Percentiles rank a stretch among this genome's conserved stretches.
Conservation (phyloP, 2,329 filamentous ascomycete genomes). For the Aspergillus brunneoviolaceus region DNA sequence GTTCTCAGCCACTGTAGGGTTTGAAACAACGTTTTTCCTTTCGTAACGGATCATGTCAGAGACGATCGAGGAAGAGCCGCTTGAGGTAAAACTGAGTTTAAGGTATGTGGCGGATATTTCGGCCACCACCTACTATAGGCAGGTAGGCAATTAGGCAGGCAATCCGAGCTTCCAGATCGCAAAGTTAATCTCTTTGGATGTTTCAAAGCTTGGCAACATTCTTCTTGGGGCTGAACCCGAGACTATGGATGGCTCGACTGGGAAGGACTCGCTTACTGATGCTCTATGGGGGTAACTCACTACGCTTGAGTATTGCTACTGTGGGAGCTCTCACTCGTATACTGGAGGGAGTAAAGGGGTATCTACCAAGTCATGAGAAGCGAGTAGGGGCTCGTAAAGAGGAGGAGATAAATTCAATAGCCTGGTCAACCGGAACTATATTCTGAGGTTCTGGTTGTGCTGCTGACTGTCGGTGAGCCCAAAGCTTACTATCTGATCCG, state of each 20-base stretch:
- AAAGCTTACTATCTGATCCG: background rate
- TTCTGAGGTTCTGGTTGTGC: background rate
- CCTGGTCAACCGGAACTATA: conserved; percentile 8
- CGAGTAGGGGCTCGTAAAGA: conserved; percentile 4
- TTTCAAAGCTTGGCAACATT: background rate
- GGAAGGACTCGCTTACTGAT: background rate
- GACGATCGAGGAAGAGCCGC: background rate
- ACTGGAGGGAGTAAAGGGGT: no score
- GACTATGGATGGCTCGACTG: background rate
- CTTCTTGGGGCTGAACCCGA: background rate
- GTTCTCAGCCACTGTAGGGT: background rate
- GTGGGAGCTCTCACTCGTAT: no score
- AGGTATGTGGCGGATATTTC: background rate
- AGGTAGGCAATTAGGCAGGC: background rate
- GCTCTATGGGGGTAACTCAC: background rate
- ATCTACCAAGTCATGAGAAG: background rate
- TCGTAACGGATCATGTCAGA: background rate
- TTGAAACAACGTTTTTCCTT: background rate
- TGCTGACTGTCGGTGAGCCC: background rate
- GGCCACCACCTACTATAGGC: background rate
- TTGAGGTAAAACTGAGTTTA: background rate
- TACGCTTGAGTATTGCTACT: no score
- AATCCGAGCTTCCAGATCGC: background rate
- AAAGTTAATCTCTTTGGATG: background rate
- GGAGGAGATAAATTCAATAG: conserved; percentile 13